Evolutionary conservation across 768 basidiomycete species (phyloP).

Genomic region (Boletus sensibilis): DNA sequence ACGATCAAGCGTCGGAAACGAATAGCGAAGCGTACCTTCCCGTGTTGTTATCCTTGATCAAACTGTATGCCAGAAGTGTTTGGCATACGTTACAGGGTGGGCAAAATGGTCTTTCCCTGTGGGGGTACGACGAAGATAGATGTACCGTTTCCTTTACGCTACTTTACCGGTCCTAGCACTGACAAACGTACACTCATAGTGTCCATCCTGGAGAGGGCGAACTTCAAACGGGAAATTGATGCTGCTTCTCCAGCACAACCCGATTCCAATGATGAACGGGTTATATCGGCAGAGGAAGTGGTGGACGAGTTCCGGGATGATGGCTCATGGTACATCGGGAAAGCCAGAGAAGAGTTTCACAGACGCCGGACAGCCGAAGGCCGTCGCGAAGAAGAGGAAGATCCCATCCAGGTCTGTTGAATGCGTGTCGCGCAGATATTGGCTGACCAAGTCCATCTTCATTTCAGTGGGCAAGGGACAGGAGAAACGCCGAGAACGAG

Average conservation of each 20-base stretch:
- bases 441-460: conserved; percentile 6
- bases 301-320: conserved; percentile 42
- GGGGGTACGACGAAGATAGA: conserved; percentile 56
- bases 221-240: conserved; percentile 28
- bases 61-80: conserved; percentile 78
- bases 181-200: conserved; percentile 13
- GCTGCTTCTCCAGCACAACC: conserved; percentile 5
- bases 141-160: conserved; percentile 7
- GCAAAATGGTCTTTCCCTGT: conserved; percentile 63
- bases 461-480: conserved; percentile 73
- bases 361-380: conserved; percentile 47
- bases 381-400: conserved; percentile 56
- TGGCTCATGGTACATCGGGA: conserved; percentile 80
- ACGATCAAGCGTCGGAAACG: conserved; percentile 85
- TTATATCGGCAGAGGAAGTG: conserved; percentile 20
- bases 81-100: conserved; percentile 82
- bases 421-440: background rate
- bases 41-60: conserved; percentile 75
- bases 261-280: conserved; percentile 6
- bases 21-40: conserved; percentile 90
- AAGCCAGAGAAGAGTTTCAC: conserved; percentile 76
- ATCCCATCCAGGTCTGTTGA: conserved; percentile 65
- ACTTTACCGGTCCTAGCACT: background rate
- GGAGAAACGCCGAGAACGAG: conserved; percentile 68
- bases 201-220: conserved; percentile 23